These are phyloP conservation scores for Blastocystis sp. DNA, from an alignment of 352 stramenopile species.

Conservation along the genomic window DNA sequence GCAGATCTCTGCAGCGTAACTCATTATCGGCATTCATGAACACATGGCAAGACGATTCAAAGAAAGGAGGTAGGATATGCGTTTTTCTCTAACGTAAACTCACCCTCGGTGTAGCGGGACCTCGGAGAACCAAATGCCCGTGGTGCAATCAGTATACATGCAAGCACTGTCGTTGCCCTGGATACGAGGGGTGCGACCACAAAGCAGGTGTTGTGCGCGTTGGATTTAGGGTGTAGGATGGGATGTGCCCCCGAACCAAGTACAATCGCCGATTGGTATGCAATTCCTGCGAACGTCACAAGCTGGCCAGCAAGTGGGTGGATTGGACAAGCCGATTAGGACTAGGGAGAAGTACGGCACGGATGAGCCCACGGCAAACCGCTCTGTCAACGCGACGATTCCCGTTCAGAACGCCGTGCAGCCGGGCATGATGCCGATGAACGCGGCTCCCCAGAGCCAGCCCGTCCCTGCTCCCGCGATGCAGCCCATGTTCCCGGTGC, in stretches of 20 bases:
- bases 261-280: constrained; percentile 69
- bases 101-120: constrained; percentile 1
- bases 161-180: constrained; percentile 67
- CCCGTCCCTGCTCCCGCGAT: background rate
- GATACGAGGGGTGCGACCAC: constrained; percentile 68
- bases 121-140: constrained; percentile 51
- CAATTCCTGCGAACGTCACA: constrained; percentile 69
- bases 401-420: background rate
- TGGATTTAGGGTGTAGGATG: background rate
- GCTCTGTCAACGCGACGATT: background rate
- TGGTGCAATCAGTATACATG: constrained; percentile 69
- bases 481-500: background rate
- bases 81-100: background rate
- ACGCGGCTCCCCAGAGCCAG: background rate
- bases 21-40: background rate
- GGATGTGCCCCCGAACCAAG: constrained; percentile 68
- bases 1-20: background rate
- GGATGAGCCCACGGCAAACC: constrained; percentile 24
- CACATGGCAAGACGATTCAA: constrained; percentile 58
- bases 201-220: background rate
- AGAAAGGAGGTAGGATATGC: constrained; percentile 50
- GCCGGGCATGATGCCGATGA: background rate
- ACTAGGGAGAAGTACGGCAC: constrained; percentile 60
- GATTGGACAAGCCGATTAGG: background rate
- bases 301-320: constrained; percentile 61